phyloP scores from a whole-genome alignment of 768 basidiomycete species.

The Podaxis mareebaensis region DNA sequence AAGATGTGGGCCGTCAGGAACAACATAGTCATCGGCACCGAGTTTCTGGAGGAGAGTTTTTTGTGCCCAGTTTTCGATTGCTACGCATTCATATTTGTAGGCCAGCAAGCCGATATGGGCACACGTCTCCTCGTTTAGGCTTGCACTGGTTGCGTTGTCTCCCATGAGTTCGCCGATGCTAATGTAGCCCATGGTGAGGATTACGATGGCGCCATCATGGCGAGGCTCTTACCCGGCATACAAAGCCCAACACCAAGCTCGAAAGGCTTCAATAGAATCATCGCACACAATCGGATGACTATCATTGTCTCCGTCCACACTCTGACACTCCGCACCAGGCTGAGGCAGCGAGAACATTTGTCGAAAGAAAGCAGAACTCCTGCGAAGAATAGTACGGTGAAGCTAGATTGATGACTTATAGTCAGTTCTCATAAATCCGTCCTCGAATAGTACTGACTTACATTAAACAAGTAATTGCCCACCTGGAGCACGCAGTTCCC shows the following conservation, averaged over 20 bases:
- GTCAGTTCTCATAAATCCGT: not conserved
- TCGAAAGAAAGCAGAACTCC: not conserved
- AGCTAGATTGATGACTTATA: not conserved
- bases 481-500: not conserved
- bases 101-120: slow-evolving; percentile 1
- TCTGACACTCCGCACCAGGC: not conserved
- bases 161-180: too few relatives aligned
- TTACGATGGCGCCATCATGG: not conserved
- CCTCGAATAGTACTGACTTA: not conserved
- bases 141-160: too few relatives aligned
- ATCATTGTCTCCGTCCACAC: not conserved
- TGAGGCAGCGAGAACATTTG: slow-evolving; percentile 1
- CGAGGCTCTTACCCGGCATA: not conserved
- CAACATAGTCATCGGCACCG: not conserved
- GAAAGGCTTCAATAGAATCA: slow-evolving; percentile 1
- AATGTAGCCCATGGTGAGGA: too few relatives aligned
- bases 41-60: not conserved
- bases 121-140: not conserved
- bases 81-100: slow-evolving; percentile 2
- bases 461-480: not conserved
- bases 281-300: not conserved
- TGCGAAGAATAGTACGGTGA: slow-evolving; percentile 1
- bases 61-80: slow-evolving; percentile 1
- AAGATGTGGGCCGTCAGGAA: not conserved
- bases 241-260: slow-evolving; percentile 4